A percentile compares a stretch with the other conserved stretches of the same genome.
Evolutionary conservation across 2,329 filamentous ascomycete species (phyloP).

Genomic region (Colletotrichum paranaense): DNA sequence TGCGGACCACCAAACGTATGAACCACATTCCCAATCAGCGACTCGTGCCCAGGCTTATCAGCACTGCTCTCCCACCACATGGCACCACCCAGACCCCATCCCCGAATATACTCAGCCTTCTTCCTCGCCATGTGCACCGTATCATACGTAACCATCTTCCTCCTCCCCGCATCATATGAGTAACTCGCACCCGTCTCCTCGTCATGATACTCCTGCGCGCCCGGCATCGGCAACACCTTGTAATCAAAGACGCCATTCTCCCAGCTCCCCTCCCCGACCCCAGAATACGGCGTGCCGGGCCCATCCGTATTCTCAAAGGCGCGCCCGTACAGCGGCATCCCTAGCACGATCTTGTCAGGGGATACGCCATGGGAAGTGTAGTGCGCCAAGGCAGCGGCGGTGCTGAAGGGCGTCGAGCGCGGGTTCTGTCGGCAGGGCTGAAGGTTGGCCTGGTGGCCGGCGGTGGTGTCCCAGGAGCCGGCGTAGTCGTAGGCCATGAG

Average conservation of each 20-base stretch:
- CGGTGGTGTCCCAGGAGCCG: slow-evolving; percentile 79
- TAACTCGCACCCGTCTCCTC: slow-evolving; percentile 75
- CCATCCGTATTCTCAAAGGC: slow-evolving; percentile 85
- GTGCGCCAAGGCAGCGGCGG: slow-evolving; percentile 74
- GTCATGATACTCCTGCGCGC: slow-evolving; percentile 74
- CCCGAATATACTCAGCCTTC: slow-evolving; percentile 80
- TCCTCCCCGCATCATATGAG: slow-evolving; percentile 74
- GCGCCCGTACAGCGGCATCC: slow-evolving; percentile 93
- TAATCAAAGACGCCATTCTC: slow-evolving; percentile 90
- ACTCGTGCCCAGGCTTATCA: slow-evolving; percentile 74
- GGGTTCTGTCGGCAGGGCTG: slow-evolving; percentile 69
- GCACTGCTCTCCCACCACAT: slow-evolving; percentile 98
- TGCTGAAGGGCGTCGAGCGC: slow-evolving; percentile 81
- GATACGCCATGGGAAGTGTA: slow-evolving; percentile 76
- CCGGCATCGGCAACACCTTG: slow-evolving; percentile 81
- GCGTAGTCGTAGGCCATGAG: slow-evolving; percentile 92
- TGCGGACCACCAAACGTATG: slow-evolving; percentile 65
- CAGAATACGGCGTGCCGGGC: slow-evolving; percentile 74
- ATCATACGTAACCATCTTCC: slow-evolving; percentile 83
- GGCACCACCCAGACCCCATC: slow-evolving; percentile 79
- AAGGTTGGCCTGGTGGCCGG: slow-evolving; percentile 87
- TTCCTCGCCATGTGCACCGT: slow-evolving; percentile 72
- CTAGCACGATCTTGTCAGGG: slow-evolving; percentile 81
- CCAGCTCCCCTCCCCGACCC: slow-evolving; percentile 84
- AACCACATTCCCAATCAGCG: slow-evolving; percentile 76